phyloP scores from a whole-genome alignment of 495 filamentous ascomycete species.

The Neurospora pannonica region DNA sequence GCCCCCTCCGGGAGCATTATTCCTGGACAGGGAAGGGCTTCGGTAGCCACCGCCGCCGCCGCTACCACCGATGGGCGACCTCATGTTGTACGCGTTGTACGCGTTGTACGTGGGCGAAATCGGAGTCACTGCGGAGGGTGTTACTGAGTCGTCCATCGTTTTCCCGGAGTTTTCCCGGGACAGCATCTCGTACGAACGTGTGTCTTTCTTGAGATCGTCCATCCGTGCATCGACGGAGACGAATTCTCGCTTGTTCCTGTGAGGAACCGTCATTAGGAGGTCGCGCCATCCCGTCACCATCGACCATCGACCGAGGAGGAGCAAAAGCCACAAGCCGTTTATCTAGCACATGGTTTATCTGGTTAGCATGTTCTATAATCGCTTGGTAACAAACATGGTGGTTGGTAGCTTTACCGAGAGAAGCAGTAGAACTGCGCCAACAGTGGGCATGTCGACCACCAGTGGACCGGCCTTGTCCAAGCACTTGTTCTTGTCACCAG shows the following conservation, averaged over 20 bases:
- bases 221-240: conserved; percentile 74
- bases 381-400: neutral
- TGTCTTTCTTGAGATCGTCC: conserved; percentile 48
- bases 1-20: neutral
- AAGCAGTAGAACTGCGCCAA: conserved; percentile 72
- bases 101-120: conserved; percentile 23
- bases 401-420: conserved; percentile 51
- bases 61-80: conserved; percentile 20
- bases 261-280: conserved; percentile 36
- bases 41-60: neutral
- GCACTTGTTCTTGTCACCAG: conserved; percentile 58
- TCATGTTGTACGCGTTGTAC: conserved; percentile 2
- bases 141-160: conserved; percentile 31
- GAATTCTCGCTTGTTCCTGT: conserved; percentile 58
- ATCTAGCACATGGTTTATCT: conserved; percentile 34
- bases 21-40: conserved; percentile 11
- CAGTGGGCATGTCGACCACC: conserved; percentile 62
- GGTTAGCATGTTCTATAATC: conserved; percentile 1
- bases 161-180: conserved; percentile 40
- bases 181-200: conserved; percentile 78
- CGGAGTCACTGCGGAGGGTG: conserved; percentile 38
- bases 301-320: conserved; percentile 69
- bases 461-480: conserved; percentile 44
- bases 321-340: conserved; percentile 74
- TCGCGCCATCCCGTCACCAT: conserved; percentile 82